phyloP scores from a whole-genome alignment of 2,329 filamentous ascomycete genomes.

The Chlorencoelia australis region DNA sequence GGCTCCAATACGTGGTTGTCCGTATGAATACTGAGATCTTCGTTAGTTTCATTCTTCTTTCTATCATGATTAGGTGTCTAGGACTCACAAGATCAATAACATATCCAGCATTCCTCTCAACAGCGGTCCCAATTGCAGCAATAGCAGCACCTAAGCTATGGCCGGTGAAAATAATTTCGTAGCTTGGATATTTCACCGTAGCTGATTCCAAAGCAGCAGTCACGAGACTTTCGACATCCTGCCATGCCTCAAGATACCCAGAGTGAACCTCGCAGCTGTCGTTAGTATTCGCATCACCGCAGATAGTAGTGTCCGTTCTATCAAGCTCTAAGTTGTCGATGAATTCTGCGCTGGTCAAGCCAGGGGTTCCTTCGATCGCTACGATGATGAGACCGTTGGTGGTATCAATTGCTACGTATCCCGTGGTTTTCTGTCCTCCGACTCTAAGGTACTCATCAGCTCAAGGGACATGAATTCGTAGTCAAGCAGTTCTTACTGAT shows the following conservation, averaged over 20 bases:
- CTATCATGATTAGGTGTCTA: too few relatives aligned
- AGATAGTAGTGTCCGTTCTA: constrained; percentile 9
- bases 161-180: constrained; percentile 22
- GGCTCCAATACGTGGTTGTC: too few relatives aligned
- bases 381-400: constrained; percentile 17
- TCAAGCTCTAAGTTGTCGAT: too few relatives aligned
- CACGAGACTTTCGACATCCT: constrained; percentile 15
- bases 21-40: constrained; percentile 21
- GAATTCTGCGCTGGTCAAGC: constrained; percentile 9
- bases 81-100: constrained; percentile 14
- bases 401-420: constrained; percentile 17
- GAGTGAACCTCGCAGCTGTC: constrained; percentile 19
- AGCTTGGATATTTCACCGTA: constrained; percentile 13
- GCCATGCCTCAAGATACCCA: constrained; percentile 18
- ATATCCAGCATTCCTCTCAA: constrained; percentile 15
- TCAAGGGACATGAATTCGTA: too few relatives aligned
- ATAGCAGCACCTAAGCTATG: constrained; percentile 26
- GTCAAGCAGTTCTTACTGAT: too few relatives aligned
- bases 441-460: too few relatives aligned
- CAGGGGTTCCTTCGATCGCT: constrained; percentile 13
- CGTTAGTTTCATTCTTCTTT: too few relatives aligned
- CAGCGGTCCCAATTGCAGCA: constrained; percentile 21
- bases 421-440: constrained; percentile 11
- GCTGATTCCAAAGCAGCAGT: constrained; percentile 11
- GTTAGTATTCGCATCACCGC: constrained; percentile 8